A percentile compares a stretch with the other conserved stretches of the same genome.
Conservation (phyloP, 2,329 filamentous ascomycete genomes). For the Diaporthe batatas region DNA sequence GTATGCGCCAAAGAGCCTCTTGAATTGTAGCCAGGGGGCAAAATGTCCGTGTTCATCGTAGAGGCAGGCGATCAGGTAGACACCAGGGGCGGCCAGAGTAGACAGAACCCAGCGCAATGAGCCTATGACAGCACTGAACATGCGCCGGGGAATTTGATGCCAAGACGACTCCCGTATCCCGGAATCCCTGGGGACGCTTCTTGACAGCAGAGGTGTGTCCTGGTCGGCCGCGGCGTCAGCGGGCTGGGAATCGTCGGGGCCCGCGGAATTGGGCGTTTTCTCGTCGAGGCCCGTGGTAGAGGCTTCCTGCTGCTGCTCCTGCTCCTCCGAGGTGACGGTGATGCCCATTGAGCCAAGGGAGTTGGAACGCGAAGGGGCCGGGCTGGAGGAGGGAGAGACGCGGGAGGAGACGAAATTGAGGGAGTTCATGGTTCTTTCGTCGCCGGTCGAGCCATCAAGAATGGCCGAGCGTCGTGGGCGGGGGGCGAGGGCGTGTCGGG, state of each 20-base stretch:
- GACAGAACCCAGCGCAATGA: conserved; percentile 84
- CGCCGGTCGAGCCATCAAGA: conserved; percentile 67
- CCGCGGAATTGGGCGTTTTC: conserved; percentile 51
- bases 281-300: conserved; percentile 47
- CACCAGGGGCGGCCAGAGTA: conserved; percentile 81
- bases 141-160: conserved; percentile 73
- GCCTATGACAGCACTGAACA: conserved; percentile 79
- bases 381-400: conserved; percentile 74
- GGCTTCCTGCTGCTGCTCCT: conserved; percentile 51
- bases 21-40: conserved; percentile 80
- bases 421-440: conserved; percentile 86
- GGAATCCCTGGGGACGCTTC: conserved; percentile 49
- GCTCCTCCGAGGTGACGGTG: conserved; percentile 59
- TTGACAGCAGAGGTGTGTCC: conserved; percentile 75
- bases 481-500: background rate
- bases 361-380: conserved; percentile 70
- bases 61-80: conserved; percentile 86
- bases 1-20: conserved; percentile 70
- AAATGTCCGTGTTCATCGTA: conserved; percentile 85
- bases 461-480: conserved; percentile 2
- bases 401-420: conserved; percentile 92
- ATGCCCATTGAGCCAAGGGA: conserved; percentile 68
- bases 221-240: conserved; percentile 64
- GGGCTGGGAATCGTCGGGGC: conserved; percentile 54
- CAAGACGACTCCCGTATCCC: conserved; percentile 60